phyloP scores from a whole-genome alignment of 2,329 filamentous ascomycete species.

The Metarhizium guizhouense region DNA sequence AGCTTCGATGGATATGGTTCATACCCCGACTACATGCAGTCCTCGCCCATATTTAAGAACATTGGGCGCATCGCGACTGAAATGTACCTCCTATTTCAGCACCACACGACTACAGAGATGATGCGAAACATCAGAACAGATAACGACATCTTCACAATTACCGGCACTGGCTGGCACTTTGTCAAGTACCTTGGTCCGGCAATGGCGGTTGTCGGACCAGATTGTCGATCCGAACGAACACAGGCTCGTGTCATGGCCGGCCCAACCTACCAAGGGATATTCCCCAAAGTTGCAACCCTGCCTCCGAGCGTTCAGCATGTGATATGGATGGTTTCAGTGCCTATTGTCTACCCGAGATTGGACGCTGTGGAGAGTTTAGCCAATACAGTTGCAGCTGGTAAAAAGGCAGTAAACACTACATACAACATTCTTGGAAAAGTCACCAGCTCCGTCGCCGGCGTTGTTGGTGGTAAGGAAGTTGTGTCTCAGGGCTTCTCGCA shows the following conservation, averaged over 20 bases:
- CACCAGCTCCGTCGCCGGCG: constrained; percentile 86
- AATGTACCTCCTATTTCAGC: constrained; percentile 97
- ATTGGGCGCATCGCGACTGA: constrained; percentile 92
- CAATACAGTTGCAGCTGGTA: constrained; percentile 85
- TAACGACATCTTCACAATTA: constrained; percentile 89
- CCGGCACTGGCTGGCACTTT: constrained; percentile 97
- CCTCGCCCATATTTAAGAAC: constrained; percentile 95
- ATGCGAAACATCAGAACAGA: constrained; percentile 84
- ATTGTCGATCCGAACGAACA: constrained; percentile 86
- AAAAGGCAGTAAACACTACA: constrained; percentile 91
- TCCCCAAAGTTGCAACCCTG: constrained; percentile 86
- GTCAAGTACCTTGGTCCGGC: constrained; percentile 92
- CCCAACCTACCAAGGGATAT: constrained; percentile 92
- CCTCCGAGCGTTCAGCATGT: constrained; percentile 94
- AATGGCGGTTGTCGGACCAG: constrained; percentile 80
- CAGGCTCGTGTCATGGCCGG: constrained; percentile 89
- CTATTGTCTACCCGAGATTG: constrained; percentile 80
- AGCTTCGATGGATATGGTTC: constrained; percentile 97
- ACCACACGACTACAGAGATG: constrained; percentile 91
- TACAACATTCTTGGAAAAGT: constrained; percentile 96
- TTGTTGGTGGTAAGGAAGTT: constrained; percentile 88
- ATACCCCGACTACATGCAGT: constrained; percentile 97
- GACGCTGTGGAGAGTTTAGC: constrained; percentile 88
- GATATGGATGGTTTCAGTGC: constrained; percentile 90
- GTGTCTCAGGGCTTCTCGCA: constrained; percentile 89